These are phyloP conservation scores for Cochlearia excelsa DNA, from an alignment of 345 rosid species.

Conservation along the genomic window DNA sequence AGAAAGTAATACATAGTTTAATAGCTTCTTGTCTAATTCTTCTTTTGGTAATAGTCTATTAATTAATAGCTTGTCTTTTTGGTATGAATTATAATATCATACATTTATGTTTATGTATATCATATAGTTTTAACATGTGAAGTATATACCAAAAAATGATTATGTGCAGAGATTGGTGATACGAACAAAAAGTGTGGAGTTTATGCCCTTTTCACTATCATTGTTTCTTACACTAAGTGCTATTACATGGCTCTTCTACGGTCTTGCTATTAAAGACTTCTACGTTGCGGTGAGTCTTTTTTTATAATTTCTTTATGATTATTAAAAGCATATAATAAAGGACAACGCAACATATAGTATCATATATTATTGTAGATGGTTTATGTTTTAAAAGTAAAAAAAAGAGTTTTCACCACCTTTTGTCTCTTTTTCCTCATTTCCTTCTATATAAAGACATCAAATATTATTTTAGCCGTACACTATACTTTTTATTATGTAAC, in stretches of 20 bases:
- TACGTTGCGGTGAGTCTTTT: slow-evolving; percentile 44
- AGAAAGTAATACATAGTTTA: no score
- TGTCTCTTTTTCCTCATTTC: slow-evolving; percentile 10
- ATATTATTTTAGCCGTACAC: slow-evolving; percentile 30
- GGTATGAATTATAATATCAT: no score
- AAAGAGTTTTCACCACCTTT: slow-evolving; percentile 25
- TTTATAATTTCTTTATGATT: no score
- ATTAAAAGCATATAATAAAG: neutral
- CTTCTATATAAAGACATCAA: slow-evolving; percentile 26
- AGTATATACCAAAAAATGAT: neutral
- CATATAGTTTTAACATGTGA: slow-evolving; percentile 23
- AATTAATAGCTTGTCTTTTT: no score
- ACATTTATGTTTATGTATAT: slow-evolving; percentile 18
- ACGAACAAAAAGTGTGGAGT: slow-evolving; percentile 62
- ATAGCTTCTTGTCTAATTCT: slow-evolving; percentile 11
- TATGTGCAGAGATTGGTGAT: slow-evolving; percentile 45
- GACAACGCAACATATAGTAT: slow-evolving; percentile 30
- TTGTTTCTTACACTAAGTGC: slow-evolving; percentile 59
- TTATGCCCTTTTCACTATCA: slow-evolving; percentile 58
- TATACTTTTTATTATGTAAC: no score
- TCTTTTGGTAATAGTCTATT: neutral
- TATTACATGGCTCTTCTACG: slow-evolving; percentile 56
- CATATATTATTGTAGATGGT: slow-evolving; percentile 22
- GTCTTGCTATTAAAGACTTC: slow-evolving; percentile 48
- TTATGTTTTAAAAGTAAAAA: slow-evolving; percentile 18